Base-by-base conservation (phyloP, 139 green algal species). In the Volvox reticuliferus region DNA sequence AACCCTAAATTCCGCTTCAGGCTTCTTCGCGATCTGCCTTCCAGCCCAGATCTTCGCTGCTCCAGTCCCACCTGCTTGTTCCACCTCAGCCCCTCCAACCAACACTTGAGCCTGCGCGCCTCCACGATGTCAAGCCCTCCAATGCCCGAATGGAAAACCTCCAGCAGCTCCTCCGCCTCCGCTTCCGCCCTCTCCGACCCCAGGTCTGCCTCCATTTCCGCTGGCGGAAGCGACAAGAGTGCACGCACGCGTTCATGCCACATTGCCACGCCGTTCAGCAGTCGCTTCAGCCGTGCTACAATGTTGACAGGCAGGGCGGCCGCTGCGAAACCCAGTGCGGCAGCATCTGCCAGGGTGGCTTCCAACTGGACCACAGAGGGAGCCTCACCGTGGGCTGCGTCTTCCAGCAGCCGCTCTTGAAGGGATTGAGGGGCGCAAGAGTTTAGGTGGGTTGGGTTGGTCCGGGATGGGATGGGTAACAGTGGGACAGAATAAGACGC, bases 91-190 rank as follows among this genome's bases (percentile, higher is more conserved):
- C 55, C 86, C 32, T 84, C 73, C 86, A 84, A 33, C 86, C 86
- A 84, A 19, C 1, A 19, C 73, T 76, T 24, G 73, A 90, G 73
- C 61, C 18, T 21, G 21, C 36, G 20, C 19, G 32, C 73, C 86
- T 90, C 73, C 16, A 24, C 73, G 12, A 90, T 12, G 6, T 85
- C 37, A 44, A 89, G 44, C 37, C 37, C 69, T 50, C 63, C 33
- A 44, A 55, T n/a, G 16, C 33, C 82, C 63, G 33, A 76, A 36
- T 88, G 50, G 1, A 37, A 69, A 13, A 50, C 67, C 65, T 5
- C 85, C n/a, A 89, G 28, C 69, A 89, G 69, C 37, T 36, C 85
- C 37, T 50, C 85, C 36, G 67, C 67, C 67, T 88, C 67, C 35
- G 67, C 67, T 65, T 67, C 83, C 5, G 63, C 82, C 20, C 44